Conservation (phyloP, 2,329 filamentous ascomycete species). For the Clathrospora elynae region DNA sequence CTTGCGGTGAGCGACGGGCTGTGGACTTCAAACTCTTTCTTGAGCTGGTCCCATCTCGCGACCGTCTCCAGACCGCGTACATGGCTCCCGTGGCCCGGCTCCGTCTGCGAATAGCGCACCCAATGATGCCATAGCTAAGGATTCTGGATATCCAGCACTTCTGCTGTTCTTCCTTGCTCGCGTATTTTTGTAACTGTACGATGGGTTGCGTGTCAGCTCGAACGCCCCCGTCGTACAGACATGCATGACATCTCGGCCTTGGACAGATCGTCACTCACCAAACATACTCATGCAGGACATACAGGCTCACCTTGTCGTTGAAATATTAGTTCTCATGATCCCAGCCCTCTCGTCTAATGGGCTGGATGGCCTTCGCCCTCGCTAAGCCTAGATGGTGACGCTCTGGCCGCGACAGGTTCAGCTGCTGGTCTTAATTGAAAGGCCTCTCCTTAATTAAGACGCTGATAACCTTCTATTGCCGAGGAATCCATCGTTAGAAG, state of each 20-base stretch:
- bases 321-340: constrained; percentile 58
- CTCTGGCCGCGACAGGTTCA: constrained; percentile 58
- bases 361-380: constrained; percentile 56
- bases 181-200: constrained; percentile 52
- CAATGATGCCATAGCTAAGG: constrained; percentile 57
- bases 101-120: constrained; percentile 59
- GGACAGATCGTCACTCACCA: constrained; percentile 32
- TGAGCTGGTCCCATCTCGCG: constrained; percentile 54
- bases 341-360: constrained; percentile 55
- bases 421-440: constrained; percentile 57
- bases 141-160: constrained; percentile 58
- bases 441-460: constrained; percentile 55
- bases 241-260: constrained; percentile 14
- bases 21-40: constrained; percentile 57
- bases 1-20: constrained; percentile 59
- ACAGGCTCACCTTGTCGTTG: constrained; percentile 60
- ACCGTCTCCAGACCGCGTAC: constrained; percentile 57
- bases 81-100: constrained; percentile 60
- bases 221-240: constrained; percentile 23
- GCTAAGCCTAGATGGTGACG: constrained; percentile 60
- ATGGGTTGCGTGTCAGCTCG: constrained; percentile 22
- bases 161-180: constrained; percentile 57
- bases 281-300: constrained; percentile 61
- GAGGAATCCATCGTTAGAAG: constrained; percentile 57
- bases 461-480: constrained; percentile 54